Conservation (phyloP, 176 grass and related monocot genomes). For the Rhipidocladum racemiflorum region DNA sequence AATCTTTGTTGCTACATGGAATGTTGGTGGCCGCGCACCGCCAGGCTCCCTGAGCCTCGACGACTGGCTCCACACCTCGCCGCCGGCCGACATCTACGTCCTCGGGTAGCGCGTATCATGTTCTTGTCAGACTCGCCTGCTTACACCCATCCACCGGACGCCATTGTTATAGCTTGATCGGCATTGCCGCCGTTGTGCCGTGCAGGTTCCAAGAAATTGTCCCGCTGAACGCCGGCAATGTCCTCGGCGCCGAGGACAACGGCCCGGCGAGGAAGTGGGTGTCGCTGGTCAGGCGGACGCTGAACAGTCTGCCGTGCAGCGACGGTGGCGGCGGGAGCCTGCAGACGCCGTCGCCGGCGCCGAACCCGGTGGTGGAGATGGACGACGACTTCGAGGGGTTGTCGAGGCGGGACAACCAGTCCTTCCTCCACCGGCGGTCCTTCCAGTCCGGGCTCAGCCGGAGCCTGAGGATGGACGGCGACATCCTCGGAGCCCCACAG, state of each 20-base stretch:
- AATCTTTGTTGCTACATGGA: constrained; percentile 94
- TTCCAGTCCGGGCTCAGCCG: constrained; percentile 76
- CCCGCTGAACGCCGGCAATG: constrained; percentile 83
- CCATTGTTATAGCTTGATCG: neutral
- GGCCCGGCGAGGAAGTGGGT: constrained; percentile 89
- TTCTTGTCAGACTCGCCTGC: neutral
- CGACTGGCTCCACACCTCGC: constrained; percentile 90
- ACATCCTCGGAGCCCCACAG: constrained; percentile 30
- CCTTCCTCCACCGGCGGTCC: constrained; percentile 65
- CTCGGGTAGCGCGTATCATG: constrained; percentile 42
- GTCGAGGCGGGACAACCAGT: constrained; percentile 41
- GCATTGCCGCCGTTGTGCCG: neutral
- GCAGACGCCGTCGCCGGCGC: constrained; percentile 71
- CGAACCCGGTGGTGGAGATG: constrained; percentile 60
- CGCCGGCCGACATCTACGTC: constrained; percentile 90
- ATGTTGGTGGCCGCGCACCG: constrained; percentile 80
- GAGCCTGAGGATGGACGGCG: constrained; percentile 64
- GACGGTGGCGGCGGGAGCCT: constrained; percentile 42
- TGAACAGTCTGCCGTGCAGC: constrained; percentile 63
- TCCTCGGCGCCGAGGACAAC: constrained; percentile 87
- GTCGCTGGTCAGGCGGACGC: constrained; percentile 62
- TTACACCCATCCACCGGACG: neutral
- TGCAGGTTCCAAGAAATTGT: constrained; percentile 87
- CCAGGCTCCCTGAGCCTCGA: constrained; percentile 68
- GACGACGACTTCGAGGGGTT: constrained; percentile 77